Conservation (phyloP, 2,329 filamentous ascomycete species). For the Aureobasidium sp. region DNA sequence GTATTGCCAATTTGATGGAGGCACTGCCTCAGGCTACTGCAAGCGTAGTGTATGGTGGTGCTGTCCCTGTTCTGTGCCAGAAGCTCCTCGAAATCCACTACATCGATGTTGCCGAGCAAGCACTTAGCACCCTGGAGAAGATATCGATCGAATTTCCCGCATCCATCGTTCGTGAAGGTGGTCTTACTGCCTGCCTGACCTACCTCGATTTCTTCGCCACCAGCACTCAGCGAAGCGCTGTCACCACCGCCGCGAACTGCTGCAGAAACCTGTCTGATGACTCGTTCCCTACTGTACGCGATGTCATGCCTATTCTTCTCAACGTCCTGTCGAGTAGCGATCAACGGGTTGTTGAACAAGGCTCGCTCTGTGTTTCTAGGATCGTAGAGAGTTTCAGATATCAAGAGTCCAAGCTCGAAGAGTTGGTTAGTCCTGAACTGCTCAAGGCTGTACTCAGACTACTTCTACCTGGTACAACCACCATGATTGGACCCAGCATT, state of each 20-base stretch:
- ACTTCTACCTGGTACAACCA: conserved; percentile 87
- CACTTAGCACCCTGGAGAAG: conserved; percentile 91
- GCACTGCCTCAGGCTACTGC: conserved; percentile 85
- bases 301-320: conserved; percentile 93
- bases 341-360: conserved; percentile 94
- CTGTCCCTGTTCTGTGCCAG: conserved; percentile 87
- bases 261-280: conserved; percentile 95
- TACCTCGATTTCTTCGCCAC: conserved; percentile 98
- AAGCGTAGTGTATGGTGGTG: conserved; percentile 95
- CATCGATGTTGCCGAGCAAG: conserved; percentile 95
- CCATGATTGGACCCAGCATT: conserved; percentile 86
- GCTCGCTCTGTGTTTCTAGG: conserved; percentile 86
- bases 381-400: conserved; percentile 97
- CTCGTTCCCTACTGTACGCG: conserved; percentile 81
- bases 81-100: conserved; percentile 94
- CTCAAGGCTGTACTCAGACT: conserved; percentile 79
- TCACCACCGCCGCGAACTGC: conserved; percentile 96
- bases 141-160: conserved; percentile 94
- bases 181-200: conserved; percentile 87
- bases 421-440: conserved; percentile 81
- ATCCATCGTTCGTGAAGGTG: conserved; percentile 91
- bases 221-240: conserved; percentile 90
- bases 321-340: conserved; percentile 88
- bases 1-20: conserved; percentile 95
- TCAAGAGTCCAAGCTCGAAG: conserved; percentile 78